Conservation (phyloP, 192 early-diverging fungal species). For the Paraglomus brasilianum region DNA sequence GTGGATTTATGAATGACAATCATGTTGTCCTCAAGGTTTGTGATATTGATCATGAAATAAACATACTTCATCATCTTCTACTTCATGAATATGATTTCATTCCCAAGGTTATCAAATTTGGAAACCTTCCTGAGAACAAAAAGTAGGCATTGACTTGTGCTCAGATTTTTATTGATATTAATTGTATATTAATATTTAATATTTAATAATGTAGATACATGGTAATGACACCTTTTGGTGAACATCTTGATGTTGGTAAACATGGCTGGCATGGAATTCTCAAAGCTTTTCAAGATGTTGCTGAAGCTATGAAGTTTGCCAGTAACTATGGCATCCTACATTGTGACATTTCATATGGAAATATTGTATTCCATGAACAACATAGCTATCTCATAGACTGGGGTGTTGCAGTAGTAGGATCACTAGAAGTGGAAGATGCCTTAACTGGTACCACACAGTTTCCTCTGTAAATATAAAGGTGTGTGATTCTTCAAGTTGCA, state of each 20-base stretch:
- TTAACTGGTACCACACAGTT: constrained; percentile 8
- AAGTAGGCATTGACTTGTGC: constrained; percentile 1
- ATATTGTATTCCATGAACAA: constrained; percentile 15
- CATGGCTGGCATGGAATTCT: constrained; percentile 13
- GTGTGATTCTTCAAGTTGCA: no score
- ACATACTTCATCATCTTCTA: neutral
- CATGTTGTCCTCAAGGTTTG: neutral
- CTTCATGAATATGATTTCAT: constrained; percentile 1
- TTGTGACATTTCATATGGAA: constrained; percentile 15
- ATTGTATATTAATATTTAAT: constrained; percentile 18
- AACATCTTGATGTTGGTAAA: constrained; percentile 3
- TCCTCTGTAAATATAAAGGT: no score
- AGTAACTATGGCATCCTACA: constrained; percentile 1
- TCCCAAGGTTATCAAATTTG: neutral
- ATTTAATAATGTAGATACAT: constrained; percentile 15
- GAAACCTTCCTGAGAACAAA: neutral
- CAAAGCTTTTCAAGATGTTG: constrained; percentile 21
- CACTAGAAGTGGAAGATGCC: neutral
- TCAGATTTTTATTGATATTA: constrained; percentile 5
- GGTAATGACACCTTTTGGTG: constrained; percentile 8
- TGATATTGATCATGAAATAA: constrained; percentile 12
- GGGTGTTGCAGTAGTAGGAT: neutral
- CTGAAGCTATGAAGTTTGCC: constrained; percentile 9
- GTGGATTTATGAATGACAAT: constrained; percentile 7
- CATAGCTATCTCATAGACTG: constrained; percentile 9